These are phyloP conservation scores for Primulina huaijiensis DNA, from an alignment of 257 asterid species.

Conservation along the genomic window DNA sequence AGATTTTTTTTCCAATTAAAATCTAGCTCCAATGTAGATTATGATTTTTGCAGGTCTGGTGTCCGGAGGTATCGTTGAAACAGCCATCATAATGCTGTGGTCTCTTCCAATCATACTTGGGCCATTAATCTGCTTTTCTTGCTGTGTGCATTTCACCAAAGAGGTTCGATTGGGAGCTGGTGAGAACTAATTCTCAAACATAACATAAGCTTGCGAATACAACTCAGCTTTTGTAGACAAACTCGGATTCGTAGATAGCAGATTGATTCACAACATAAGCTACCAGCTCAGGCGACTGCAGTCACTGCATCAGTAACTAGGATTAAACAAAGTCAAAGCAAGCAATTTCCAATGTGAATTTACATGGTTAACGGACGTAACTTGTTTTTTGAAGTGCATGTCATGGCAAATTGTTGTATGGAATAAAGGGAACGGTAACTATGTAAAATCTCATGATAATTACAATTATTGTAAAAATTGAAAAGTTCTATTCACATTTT, in stretches of 20 bases:
- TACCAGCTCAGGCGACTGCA: too few species aligned
- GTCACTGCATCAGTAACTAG: not conserved
- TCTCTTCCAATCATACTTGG: constrained; percentile 15
- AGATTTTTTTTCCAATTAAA: not conserved
- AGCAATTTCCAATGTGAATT: not conserved
- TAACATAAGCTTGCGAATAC: not conserved
- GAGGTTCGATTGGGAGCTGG: constrained; percentile 18
- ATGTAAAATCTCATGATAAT: not conserved
- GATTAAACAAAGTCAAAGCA: not conserved
- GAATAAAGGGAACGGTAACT: not conserved
- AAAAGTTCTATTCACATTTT: not conserved
- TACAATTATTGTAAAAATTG: too few species aligned
- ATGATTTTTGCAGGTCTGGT: constrained; percentile 23
- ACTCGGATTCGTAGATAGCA: not conserved
- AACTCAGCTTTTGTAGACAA: not conserved
- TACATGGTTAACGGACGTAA: not conserved
- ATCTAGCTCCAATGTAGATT: not conserved
- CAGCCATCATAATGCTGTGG: not conserved
- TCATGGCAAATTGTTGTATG: not conserved
- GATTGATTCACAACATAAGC: not conserved
- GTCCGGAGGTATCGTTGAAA: not conserved
- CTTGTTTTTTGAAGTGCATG: not conserved
- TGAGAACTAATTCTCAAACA: constrained; percentile 13
- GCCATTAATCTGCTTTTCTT: constrained; percentile 27
- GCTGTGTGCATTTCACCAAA: constrained; percentile 23